Evolutionary conservation across 306 rosid species (phyloP).

Genomic region (Fagus crenata): DNA sequence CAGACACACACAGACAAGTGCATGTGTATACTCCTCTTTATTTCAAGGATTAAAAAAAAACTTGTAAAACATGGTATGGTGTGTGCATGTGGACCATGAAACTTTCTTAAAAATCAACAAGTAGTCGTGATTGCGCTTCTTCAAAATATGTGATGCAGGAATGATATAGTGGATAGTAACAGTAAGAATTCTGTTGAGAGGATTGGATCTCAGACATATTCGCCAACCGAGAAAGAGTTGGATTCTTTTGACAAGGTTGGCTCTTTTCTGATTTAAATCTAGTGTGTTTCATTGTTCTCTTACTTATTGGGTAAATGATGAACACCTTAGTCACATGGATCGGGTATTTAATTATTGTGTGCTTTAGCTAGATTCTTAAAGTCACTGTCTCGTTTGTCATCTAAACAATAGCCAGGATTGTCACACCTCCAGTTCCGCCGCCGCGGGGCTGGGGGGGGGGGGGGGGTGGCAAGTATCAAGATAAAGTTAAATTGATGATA

Average conservation of each 20-base stretch:
- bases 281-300: background rate
- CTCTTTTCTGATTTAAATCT: constrained; percentile 17
- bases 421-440: background rate
- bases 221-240: constrained; percentile 46
- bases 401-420: background rate
- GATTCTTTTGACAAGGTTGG: constrained; percentile 88
- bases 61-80: background rate
- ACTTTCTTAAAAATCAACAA: background rate
- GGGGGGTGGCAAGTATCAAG: too few species aligned
- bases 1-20: constrained; percentile 4
- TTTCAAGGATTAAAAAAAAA: background rate
- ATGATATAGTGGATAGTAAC: constrained; percentile 43
- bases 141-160: constrained; percentile 62
- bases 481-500: too few species aligned
- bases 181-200: constrained; percentile 36
- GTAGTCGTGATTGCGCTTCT: constrained; percentile 4
- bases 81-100: background rate
- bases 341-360: constrained; percentile 8
- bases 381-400: background rate
- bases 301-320: background rate
- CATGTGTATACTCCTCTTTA: background rate
- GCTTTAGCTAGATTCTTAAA: constrained; percentile 2
- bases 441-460: background rate
- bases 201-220: constrained; percentile 41
- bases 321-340: background rate